Evolutionary conservation across 768 basidiomycete species (phyloP), one percentile per base, ranked within the genome.

Genomic region (Chalciporus chontae): DNA sequence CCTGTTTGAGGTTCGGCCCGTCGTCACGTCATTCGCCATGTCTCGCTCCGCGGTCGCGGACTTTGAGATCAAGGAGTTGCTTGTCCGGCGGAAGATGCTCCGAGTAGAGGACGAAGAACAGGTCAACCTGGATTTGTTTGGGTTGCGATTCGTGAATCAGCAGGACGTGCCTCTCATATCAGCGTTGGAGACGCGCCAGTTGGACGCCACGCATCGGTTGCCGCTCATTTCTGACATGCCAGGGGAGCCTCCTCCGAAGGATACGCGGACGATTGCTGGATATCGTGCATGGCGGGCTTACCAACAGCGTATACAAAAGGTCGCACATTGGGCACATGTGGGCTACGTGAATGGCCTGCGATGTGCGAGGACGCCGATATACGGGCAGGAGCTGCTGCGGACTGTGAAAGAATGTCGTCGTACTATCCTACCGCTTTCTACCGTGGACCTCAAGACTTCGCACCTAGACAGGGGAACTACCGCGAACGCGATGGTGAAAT

Each of bases 1-100:
- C 68, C 74, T 94, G 9, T 94, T 95, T 64, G 90, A 94, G 67
- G 83, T 90, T 44, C 85, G 93, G 58, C 90, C 93, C 1, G 83
- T 85, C 52, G 83, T 82, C 47, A 90, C 80, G 45, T 92, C 79
- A 21, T 90, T 86, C 66, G 82, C 77, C 5, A 86, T 81, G 83
- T 73, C 72, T 50, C 87, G 78, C 56, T 93, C 85, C 50, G 90
- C 78, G 47, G 77, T 81, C 53, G 90, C 81, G 53, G 81, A 90
- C 69, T 84, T 84, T 68, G 76, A 93, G 72, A 80, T 96, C 79
- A 79, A 94, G 77, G 88, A 97, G 50, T 65, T 99, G 57, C 78
- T 98, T 27, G 67, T 95, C 31, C 80, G 96, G 11, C 83, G 90
- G 27, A 75, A 83, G 41, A 69, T 96, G 24, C 64, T 94, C 10